Percentiles rank a stretch among this genome's conserved stretches.
These are phyloP conservation scores for Boletus speciosus DNA, from an alignment of 768 basidiomycete species.

Conservation along the genomic window DNA sequence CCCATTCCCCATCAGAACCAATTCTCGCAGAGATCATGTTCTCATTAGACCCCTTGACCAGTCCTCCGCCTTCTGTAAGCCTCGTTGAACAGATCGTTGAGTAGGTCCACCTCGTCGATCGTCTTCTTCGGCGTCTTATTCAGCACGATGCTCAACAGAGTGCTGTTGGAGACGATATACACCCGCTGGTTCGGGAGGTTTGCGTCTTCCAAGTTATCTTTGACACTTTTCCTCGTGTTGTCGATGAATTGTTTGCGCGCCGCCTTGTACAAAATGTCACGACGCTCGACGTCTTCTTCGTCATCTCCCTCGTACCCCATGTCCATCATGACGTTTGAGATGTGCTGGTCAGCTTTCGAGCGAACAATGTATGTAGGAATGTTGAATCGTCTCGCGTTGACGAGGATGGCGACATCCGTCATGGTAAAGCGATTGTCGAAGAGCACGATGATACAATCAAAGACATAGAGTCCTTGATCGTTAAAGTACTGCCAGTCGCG, in stretches of 20 bases:
- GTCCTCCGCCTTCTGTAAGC: not conserved
- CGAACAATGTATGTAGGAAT: slow-evolving; percentile 34
- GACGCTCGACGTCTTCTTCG: not conserved
- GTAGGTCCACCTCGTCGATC: slow-evolving; percentile 4
- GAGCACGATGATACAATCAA: slow-evolving; percentile 34
- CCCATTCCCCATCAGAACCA: not conserved
- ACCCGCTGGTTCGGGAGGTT: slow-evolving; percentile 21
- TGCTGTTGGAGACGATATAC: slow-evolving; percentile 20
- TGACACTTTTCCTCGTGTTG: slow-evolving; percentile 10
- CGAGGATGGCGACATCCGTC: slow-evolving; percentile 34
- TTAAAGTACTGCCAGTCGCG: slow-evolving; percentile 38
- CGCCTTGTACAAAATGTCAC: not conserved
- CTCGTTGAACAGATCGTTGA: not conserved
- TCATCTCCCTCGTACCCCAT: not conserved
- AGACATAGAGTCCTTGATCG: slow-evolving; percentile 34
- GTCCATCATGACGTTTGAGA: not conserved
- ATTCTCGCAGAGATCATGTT: too few species aligned
- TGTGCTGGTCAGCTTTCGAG: not conserved
- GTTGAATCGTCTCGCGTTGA: slow-evolving; percentile 27
- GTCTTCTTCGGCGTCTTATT: slow-evolving; percentile 2
- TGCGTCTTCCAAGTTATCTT: slow-evolving; percentile 12
- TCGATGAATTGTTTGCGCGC: slow-evolving; percentile 13
- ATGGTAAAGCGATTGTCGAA: slow-evolving; percentile 34
- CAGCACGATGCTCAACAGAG: slow-evolving; percentile 13
- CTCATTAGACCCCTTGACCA: not conserved